A percentile compares a stretch with the other conserved stretches of the same genome.
Evolutionary conservation across 805 yeast species (phyloP).

Genomic region (Ogataea trehalophila): DNA sequence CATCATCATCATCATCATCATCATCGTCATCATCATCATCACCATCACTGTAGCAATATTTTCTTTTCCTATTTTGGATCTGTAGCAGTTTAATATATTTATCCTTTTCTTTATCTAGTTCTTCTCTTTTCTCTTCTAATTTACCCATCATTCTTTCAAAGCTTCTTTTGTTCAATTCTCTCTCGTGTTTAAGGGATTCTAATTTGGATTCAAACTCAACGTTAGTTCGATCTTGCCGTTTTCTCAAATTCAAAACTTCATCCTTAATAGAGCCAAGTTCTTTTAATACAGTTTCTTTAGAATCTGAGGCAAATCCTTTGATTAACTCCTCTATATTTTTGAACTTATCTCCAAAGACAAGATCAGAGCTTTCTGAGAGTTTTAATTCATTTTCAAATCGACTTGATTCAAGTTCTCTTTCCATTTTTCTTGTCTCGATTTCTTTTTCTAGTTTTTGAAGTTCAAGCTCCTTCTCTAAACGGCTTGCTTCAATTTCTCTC

Average conservation of each 20-base stretch:
- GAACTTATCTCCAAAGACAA: constrained; percentile 5
- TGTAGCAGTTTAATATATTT: constrained; percentile 20
- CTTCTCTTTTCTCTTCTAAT: constrained; percentile 23
- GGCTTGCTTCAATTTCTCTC: constrained; percentile 4
- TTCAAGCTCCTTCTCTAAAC: constrained; percentile 3
- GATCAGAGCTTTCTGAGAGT: background rate
- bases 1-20: constrained; percentile 5
- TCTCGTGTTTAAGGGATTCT: constrained; percentile 55
- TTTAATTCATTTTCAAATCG: background rate
- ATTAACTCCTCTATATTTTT: constrained; percentile 14
- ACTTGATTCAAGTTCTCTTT: background rate
- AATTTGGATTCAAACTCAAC: constrained; percentile 67
- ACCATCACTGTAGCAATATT: constrained; percentile 4
- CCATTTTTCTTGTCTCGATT: constrained; percentile 1
- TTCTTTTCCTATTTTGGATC: constrained; percentile 11
- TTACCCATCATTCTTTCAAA: constrained; percentile 22
- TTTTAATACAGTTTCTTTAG: constrained; percentile 12
- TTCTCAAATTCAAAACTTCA: constrained; percentile 19
- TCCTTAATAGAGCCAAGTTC: constrained; percentile 19
- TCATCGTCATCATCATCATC: constrained; percentile 4
- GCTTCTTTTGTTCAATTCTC: constrained; percentile 20
- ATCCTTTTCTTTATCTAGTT: constrained; percentile 24
- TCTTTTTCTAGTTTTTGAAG: constrained; percentile 10
- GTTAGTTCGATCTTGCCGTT: constrained; percentile 42
- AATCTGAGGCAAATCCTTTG: constrained; percentile 14